Base-by-base conservation (phyloP, 2,329 filamentous ascomycete genomes). In the Claviceps cyperi region DNA sequence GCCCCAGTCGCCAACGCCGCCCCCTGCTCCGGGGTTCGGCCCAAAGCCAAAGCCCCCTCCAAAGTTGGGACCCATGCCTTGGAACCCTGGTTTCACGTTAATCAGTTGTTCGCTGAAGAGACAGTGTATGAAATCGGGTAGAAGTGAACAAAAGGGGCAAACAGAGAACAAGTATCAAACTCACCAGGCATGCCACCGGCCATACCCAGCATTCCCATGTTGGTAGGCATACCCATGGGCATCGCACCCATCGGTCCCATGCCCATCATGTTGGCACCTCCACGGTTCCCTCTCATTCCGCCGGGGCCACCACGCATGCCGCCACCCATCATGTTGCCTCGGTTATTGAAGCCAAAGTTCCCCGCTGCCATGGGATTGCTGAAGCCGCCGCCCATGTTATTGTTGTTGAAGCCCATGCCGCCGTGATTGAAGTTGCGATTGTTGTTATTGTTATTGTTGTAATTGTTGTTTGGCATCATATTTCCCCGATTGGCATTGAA, bases 11-110 rank as follows among this genome's bases (percentile, higher is more conserved):
- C 80, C 68, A 50, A 67, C 66, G 41, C 64, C 66, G 50, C 24
- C 43, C 5, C 28, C 44, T n/a, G 69, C 68, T 32, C 65, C 64
- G 55, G 75, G 74, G 58, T 73, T 68, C 52, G 64, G 69, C 46
- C 73, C 71, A 64, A 88, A 91, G 69, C 60, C 61, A 11, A 88
- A 89, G 51, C 74, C 79, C 38, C 82, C 78, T 61, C 84, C 86
- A 67, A 89, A 91, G 59, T 81, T 78, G 50, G 76, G 74, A 60
- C 78, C 78, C 69, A 83, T 81, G 53, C 74, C 78, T 67, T 81
- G 79, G 65, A 88, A 88, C 43, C 77, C 81, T 74, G 57, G 3
- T 40, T 36, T 9, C n/a, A 5, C 11, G 53, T 66, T 51, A 66
- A 60, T 41, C 28, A 5, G 9, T 17, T n/a, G 22, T 35, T 32